Evolutionary conservation across 345 rosid genomes (phyloP), one percentile per base, ranked within the genome.

Genomic region (Arabis alpina): DNA sequence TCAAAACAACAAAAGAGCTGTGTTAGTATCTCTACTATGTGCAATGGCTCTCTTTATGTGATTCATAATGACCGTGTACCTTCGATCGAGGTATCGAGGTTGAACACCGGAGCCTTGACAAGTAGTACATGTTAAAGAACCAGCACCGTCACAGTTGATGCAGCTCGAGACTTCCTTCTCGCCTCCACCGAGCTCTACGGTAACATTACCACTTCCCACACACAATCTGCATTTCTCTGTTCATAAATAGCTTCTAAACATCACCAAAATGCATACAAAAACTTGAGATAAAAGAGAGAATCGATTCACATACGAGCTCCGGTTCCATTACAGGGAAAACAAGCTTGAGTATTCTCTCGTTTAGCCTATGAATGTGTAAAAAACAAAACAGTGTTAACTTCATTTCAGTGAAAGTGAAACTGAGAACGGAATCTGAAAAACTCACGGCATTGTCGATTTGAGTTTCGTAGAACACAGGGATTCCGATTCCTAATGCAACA

Each of bases 71-170:
- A 24, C 64, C 6, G 13, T 73, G 34, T 79, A 89, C 95, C 99
- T 91, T 86, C 97, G 93, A 74, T 94, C 99, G 52, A 94, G 97
- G 83, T 89, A 94, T 19, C 99, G 88, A 54, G 97, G 99, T 78
- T 94, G 99, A 83, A 91, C 87, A 59, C 96, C 96, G 10, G 81
- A 74, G 79, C 99, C 96, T 81, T 89, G 97, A 77, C 99, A 94
- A 72, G 97, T 94, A 40, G 97, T 94, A 74, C 99, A 94, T 2
- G 97, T 89, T 71, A 87, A 86, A 27, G 95, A 88, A 74, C 96
- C 99, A 58, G 51, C 82, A 34, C 95, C 93, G 0, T 89, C 90
- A 28, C 99, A 89, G 56, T 94, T 91, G 42, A 94, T 87, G 66
- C 97, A 94, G 58, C 15, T 57, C 0, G 97, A 94, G 34, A 84